phyloP scores from a whole-genome alignment of 306 rosid genomes.

The Lathyrus oleraceus region DNA sequence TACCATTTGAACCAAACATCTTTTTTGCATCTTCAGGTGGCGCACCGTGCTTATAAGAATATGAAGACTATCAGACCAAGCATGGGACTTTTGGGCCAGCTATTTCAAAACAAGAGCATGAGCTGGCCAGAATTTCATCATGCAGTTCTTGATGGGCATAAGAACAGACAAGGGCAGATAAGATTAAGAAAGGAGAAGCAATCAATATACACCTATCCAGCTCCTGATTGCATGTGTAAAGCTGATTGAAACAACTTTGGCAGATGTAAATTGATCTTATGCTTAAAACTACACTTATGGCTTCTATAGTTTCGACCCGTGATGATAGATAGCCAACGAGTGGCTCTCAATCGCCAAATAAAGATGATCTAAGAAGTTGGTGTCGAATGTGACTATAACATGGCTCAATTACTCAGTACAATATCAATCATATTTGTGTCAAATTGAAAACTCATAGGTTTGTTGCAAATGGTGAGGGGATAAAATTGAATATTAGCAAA shows the following conservation, averaged over 20 bases:
- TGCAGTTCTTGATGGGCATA: conserved; percentile 70
- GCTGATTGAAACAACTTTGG: conserved; percentile 41
- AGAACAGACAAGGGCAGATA: conserved; percentile 82
- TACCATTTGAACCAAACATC: conserved; percentile 17
- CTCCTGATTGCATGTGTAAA: conserved; percentile 93
- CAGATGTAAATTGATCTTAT: conserved; percentile 19
- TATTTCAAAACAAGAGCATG: conserved; percentile 77
- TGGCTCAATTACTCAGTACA: background rate
- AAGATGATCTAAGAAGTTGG: conserved; percentile 1
- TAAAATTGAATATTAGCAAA: background rate
- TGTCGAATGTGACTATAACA: background rate
- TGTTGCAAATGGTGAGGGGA: background rate
- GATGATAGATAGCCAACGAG: background rate
- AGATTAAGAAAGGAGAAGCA: conserved; percentile 85
- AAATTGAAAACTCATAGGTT: background rate
- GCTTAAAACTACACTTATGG: background rate
- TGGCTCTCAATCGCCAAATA: background rate
- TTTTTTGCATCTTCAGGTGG: conserved; percentile 59
- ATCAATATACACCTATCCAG: conserved; percentile 91
- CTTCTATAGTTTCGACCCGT: background rate
- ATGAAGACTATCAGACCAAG: conserved; percentile 91
- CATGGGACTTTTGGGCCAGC: conserved; percentile 82
- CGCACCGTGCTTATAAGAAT: conserved; percentile 77
- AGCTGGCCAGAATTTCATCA: conserved; percentile 74
- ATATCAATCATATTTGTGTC: background rate